Evolutionary conservation across 352 stramenopile genomes (phyloP).

Genomic region (Albugo candida): DNA sequence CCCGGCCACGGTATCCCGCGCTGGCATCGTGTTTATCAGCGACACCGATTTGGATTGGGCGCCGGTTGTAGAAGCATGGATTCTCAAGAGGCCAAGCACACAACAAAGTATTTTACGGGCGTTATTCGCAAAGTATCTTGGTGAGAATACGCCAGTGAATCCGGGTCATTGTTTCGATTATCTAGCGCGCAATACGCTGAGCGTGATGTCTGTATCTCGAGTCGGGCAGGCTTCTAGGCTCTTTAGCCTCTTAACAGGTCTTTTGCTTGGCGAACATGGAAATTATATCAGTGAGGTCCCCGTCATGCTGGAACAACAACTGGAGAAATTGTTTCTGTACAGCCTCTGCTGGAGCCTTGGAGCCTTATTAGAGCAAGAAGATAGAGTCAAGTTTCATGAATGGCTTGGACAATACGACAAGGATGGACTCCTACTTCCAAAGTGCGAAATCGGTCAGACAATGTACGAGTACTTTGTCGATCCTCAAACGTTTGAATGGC

Average conservation of each 20-base stretch:
- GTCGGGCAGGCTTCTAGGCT: constrained; percentile 66
- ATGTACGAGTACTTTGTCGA: constrained; percentile 91
- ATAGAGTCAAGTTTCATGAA: constrained; percentile 89
- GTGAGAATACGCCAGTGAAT: constrained; percentile 85
- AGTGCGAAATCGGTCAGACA: constrained; percentile 74
- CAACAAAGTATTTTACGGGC: constrained; percentile 81
- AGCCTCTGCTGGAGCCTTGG: constrained; percentile 93
- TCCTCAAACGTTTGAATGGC: constrained; percentile 85
- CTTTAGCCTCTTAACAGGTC: constrained; percentile 79
- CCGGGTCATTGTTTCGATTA: constrained; percentile 92
- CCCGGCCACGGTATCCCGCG: constrained; percentile 90
- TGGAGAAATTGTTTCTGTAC: constrained; percentile 95
- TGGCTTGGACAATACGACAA: constrained; percentile 89
- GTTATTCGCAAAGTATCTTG: constrained; percentile 94
- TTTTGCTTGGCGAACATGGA: constrained; percentile 74
- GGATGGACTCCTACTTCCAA: constrained; percentile 73
- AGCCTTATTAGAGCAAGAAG: constrained; percentile 90
- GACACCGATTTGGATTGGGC: constrained; percentile 96
- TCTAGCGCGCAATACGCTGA: constrained; percentile 83
- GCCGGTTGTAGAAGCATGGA: constrained; percentile 92
- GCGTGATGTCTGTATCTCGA: constrained; percentile 88
- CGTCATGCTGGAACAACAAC: constrained; percentile 41
- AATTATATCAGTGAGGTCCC: constrained; percentile 45
- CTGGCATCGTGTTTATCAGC: constrained; percentile 96
- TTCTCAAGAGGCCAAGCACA: constrained; percentile 74